phyloP scores from a whole-genome alignment of 2,329 filamentous ascomycete species.

The Mycosphaerella arachidis region DNA sequence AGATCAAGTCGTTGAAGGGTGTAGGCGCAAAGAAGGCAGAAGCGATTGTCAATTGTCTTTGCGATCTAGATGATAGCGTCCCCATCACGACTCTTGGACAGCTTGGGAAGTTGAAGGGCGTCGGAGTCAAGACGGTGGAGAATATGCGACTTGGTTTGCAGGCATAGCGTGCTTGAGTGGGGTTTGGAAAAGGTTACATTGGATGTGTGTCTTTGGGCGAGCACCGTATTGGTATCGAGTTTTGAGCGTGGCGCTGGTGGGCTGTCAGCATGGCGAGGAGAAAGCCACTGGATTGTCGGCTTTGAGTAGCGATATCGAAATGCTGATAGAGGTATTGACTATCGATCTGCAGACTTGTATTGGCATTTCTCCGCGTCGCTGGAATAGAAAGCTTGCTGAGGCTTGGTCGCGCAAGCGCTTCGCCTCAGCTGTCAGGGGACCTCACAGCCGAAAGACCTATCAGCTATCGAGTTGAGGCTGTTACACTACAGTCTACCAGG shows the following conservation, averaged over 20 bases:
- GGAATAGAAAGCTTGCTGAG: no score
- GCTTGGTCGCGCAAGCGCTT: no score
- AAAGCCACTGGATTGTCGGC: background rate
- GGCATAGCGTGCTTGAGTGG: background rate
- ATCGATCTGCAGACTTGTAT: background rate
- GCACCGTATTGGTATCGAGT: background rate
- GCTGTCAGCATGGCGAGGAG: background rate
- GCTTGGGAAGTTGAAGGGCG: slow-evolving; percentile 45
- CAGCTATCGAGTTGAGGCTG: background rate
- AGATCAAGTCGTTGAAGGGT: slow-evolving; percentile 64
- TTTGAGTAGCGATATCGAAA: background rate
- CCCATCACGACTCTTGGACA: slow-evolving; percentile 35
- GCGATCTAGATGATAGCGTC: slow-evolving; percentile 42
- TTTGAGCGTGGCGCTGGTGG: background rate
- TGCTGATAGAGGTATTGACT: background rate
- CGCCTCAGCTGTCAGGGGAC: background rate
- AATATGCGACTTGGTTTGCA: slow-evolving; percentile 43
- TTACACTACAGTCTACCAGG: background rate
- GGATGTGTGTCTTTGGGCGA: background rate
- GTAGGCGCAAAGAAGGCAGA: slow-evolving; percentile 69
- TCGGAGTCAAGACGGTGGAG: slow-evolving; percentile 48
- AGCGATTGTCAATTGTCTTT: slow-evolving; percentile 46
- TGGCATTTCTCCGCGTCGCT: background rate
- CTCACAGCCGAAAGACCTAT: background rate
- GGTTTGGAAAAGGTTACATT: background rate